Conservation (phyloP, 2,329 filamentous ascomycete genomes). For the Sarocladiaceae sp. region DNA sequence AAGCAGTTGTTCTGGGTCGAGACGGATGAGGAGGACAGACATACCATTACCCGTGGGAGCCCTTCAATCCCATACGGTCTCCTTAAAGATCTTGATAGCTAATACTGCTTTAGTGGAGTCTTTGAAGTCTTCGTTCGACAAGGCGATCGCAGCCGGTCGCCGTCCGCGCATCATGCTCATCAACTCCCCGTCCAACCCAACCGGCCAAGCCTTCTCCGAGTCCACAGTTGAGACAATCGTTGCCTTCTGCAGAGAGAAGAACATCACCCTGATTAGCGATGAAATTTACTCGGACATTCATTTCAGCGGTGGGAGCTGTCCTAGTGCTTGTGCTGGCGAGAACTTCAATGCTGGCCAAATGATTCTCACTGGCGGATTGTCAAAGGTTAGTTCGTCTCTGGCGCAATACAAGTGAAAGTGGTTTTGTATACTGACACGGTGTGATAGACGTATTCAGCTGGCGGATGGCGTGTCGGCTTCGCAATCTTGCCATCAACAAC, state of each 20-base stretch:
- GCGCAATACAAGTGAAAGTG: no score
- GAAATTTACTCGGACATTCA: slow-evolving; percentile 4
- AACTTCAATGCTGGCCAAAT: neutral
- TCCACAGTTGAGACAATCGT: neutral
- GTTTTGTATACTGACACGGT: neutral
- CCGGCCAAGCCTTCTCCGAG: neutral
- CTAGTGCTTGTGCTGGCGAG: neutral
- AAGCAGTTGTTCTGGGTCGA: slow-evolving; percentile 4
- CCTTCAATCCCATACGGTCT: no score
- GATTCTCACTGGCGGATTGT: slow-evolving; percentile 1
- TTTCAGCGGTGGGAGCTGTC: neutral
- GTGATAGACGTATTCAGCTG: slow-evolving; percentile 4
- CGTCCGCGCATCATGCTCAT: neutral
- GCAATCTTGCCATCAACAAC: neutral
- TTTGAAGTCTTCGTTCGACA: no score
- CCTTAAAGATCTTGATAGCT: no score
- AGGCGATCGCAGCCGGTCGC: neutral
- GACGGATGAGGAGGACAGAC: neutral
- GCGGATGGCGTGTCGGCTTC: neutral
- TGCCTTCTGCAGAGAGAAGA: neutral
- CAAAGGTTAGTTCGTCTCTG: no score
- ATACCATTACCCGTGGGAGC: slow-evolving; percentile 1
- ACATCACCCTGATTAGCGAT: neutral
- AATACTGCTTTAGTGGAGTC: no score
- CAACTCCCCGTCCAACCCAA: slow-evolving; percentile 1